These are phyloP conservation scores for Saturnispora galanensis DNA, from an alignment of 805 yeast genomes.

Conservation along the genomic window DNA sequence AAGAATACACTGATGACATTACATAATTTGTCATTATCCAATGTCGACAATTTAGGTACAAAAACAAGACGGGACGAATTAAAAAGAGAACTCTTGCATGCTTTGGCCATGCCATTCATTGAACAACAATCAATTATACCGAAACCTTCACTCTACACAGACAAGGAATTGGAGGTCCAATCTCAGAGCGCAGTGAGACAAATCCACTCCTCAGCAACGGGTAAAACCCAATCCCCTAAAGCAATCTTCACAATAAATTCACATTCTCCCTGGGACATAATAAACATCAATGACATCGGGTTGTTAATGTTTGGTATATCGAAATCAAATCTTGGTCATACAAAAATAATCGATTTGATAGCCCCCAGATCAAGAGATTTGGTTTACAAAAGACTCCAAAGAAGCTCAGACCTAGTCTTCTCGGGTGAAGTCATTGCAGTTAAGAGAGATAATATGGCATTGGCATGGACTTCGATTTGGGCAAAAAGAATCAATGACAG, in stretches of 20 bases:
- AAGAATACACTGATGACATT: constrained; percentile 38
- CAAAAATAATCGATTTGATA: constrained; percentile 65
- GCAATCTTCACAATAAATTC: constrained; percentile 76
- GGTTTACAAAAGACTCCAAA: constrained; percentile 46
- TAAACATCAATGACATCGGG: constrained; percentile 84
- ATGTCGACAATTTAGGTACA: constrained; percentile 26
- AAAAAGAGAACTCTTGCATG: constrained; percentile 42
- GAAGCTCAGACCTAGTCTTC: constrained; percentile 43
- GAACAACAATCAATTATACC: constrained; percentile 25
- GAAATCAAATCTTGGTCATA: constrained; percentile 46
- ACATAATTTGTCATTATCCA: constrained; percentile 45
- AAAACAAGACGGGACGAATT: constrained; percentile 32
- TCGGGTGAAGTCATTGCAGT: constrained; percentile 84
- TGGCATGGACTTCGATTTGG: constrained; percentile 87
- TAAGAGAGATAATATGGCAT: constrained; percentile 49
- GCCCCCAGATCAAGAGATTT: constrained; percentile 68
- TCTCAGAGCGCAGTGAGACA: constrained; percentile 13
- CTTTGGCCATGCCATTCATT: constrained; percentile 59
- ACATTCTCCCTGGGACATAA: constrained; percentile 67
- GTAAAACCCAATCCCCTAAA: constrained; percentile 64
- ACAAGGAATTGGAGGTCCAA: constrained; percentile 4
- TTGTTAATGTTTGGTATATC: constrained; percentile 80
- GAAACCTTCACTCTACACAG: constrained; percentile 8
- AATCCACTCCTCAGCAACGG: constrained; percentile 56
- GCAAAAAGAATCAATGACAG: constrained; percentile 65